phyloP scores from a whole-genome alignment of 139 green algal genomes.

The Choricystis sp. region DNA sequence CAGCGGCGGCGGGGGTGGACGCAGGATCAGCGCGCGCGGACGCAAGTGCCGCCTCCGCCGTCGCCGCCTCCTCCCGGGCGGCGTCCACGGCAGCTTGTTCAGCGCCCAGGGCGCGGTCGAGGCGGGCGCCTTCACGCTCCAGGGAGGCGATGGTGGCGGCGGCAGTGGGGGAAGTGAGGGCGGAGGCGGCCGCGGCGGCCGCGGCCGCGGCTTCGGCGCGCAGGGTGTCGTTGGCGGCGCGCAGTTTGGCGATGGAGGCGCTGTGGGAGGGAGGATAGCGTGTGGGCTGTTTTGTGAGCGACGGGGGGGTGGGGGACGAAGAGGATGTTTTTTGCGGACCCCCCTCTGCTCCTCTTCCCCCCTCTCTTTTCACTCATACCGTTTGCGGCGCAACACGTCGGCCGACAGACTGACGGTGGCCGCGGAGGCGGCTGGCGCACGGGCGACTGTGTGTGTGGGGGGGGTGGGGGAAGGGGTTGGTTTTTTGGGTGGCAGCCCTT shows the following conservation, averaged over 20 bases:
- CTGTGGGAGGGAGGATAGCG: too few species aligned
- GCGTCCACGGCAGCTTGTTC: not conserved
- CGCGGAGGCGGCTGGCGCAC: not conserved
- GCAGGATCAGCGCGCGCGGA: too few species aligned
- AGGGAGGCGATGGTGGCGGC: not conserved
- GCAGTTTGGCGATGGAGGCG: not conserved
- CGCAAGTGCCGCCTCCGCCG: too few species aligned
- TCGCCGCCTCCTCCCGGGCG: not conserved
- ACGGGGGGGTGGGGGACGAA: not conserved
- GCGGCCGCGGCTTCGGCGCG: too few species aligned
- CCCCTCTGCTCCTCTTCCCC: not conserved
- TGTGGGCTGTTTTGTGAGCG: too few species aligned
- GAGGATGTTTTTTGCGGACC: not conserved
- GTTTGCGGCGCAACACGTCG: not conserved
- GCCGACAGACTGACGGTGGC: not conserved
- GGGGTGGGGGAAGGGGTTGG: too few species aligned
- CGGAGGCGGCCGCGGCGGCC: too few species aligned
- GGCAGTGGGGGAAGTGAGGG: too few species aligned
- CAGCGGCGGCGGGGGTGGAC: not conserved
- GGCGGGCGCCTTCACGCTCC: not conserved
- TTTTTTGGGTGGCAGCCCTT: too few species aligned
- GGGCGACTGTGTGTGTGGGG: too few species aligned
- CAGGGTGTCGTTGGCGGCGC: not conserved
- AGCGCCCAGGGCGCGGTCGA: not conserved
- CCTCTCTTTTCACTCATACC: not conserved